A percentile compares a stretch with the other conserved stretches of the same genome.
These are phyloP conservation scores for Phytophthora niederhauseri DNA, from an alignment of 352 stramenopile species.

Conservation along the genomic window DNA sequence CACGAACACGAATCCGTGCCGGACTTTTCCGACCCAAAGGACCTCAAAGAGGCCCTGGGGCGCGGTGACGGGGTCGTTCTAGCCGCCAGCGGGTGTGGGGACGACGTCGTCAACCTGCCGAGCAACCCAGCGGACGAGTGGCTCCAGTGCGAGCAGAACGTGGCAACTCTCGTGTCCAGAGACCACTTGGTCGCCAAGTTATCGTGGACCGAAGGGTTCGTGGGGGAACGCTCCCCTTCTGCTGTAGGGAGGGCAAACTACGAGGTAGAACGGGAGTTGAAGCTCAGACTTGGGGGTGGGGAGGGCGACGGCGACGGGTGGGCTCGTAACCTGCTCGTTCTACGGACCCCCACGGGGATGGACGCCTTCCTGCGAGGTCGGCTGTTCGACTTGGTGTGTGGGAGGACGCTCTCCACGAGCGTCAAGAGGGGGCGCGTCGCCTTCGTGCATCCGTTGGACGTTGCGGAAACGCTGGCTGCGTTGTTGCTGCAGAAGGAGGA, in stretches of 20 bases:
- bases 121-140: conserved; percentile 26
- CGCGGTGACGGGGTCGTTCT: conserved; percentile 56
- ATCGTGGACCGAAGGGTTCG: conserved; percentile 53
- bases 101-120: conserved; percentile 29
- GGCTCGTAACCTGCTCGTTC: conserved; percentile 32
- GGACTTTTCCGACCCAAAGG: conserved; percentile 47
- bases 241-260: conserved; percentile 48
- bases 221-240: conserved; percentile 40
- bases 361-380: conserved; percentile 59
- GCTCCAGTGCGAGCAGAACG: conserved; percentile 33
- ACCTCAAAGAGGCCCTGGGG: conserved; percentile 50
- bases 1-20: conserved; percentile 37
- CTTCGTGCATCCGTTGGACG: conserved; percentile 67
- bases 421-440: conserved; percentile 62
- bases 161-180: conserved; percentile 28
- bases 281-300: conserved; percentile 15
- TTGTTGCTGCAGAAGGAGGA: conserved; percentile 10
- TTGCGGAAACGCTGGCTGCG: conserved; percentile 50
- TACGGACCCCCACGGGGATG: conserved; percentile 62
- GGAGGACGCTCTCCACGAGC: conserved; percentile 65
- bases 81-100: conserved; percentile 28
- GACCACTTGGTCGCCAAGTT: conserved; percentile 55
- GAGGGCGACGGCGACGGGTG: background rate
- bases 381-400: conserved; percentile 63
- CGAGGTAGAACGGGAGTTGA: conserved; percentile 50